Base-by-base conservation (phyloP, 2,329 filamentous ascomycete species). In the Aspergillus sp. region DNA sequence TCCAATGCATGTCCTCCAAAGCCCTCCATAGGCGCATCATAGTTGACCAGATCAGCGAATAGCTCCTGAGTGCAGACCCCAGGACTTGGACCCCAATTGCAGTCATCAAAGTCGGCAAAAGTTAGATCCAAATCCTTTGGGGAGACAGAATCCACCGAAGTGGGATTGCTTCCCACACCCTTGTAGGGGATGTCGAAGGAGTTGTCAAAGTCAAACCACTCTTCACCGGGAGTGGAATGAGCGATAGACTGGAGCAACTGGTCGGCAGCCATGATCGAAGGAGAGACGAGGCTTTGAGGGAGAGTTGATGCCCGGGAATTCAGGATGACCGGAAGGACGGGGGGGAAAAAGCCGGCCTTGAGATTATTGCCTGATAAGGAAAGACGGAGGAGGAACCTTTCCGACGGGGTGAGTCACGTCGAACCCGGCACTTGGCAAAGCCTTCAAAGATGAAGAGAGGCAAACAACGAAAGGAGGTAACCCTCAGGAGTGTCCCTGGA, bases 141-240 rank as follows among this genome's bases (percentile, higher is more conserved):
- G 19, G 69, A 72, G 49, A 74, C 65, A 8, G 72, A 72, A 48
- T 69, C 64, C 51, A 70, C 62, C n/a, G 71, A 70, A 27, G 69
- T 68, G 44, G 70, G 66, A 60, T 72, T 67, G 51, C 68, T 70
- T 25, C 70, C 71, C 60, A 68, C 58, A 58, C 71, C 70, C 19
- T 59, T 67, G 13, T 68, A 57, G 19, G 68, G 62, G 17, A 74
- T 66, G 48, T 75, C 68, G 57, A 76, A 70, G 57, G 72, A 71
- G 62, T 71, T 68, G 53, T 74, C 72, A 56, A 75, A 74, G 62
- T 75, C 72, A 38, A 73, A 62, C 66, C 68, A 71, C 51, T 75
- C 73, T 41, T 73, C 65, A 36, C 65, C 57, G 39, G 58, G 65
- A 36, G 44, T 59, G 5, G 64, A 58, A 27, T 58, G 63, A 41